Conservation (phyloP, 108 stramenopile species). For the Cyclotella cryptica region DNA sequence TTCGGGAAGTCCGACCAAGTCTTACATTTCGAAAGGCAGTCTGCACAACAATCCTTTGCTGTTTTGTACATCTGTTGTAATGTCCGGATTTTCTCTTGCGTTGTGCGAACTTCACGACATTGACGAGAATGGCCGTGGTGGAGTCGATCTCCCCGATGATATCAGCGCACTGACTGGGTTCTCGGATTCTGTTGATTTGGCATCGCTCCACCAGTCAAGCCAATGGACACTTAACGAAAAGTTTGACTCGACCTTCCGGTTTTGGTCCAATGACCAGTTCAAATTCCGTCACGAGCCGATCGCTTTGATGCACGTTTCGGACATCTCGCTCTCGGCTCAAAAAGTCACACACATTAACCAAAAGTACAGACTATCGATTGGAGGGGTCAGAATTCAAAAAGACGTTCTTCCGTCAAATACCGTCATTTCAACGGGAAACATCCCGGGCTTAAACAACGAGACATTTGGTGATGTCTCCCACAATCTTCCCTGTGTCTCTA, state of each 20-base stretch:
- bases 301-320: conserved; percentile 32
- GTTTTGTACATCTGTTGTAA: not conserved
- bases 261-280: conserved; percentile 24
- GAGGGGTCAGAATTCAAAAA: not conserved
- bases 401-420: not conserved
- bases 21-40: not conserved
- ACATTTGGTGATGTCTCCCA: not conserved
- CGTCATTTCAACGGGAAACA: not conserved
- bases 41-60: not conserved
- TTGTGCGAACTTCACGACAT: conserved; percentile 25
- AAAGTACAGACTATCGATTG: not conserved
- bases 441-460: not conserved
- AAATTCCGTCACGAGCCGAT: conserved; percentile 37
- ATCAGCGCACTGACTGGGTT: conserved; percentile 47
- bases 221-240: conserved; percentile 3
- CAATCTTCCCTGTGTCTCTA: not conserved
- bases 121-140: not conserved
- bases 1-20: not conserved
- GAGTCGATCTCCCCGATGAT: conserved; percentile 34
- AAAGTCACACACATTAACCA: not conserved
- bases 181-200: conserved; percentile 39
- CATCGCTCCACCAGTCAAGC: not conserved
- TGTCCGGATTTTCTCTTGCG: conserved; percentile 45
- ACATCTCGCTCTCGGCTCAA: conserved; percentile 20
- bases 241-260: conserved; percentile 35